A percentile compares a stretch with the other conserved stretches of the same genome.
Evolutionary conservation across 176 grass and related monocot genomes (phyloP).

Genomic region (Carex parvula): DNA sequence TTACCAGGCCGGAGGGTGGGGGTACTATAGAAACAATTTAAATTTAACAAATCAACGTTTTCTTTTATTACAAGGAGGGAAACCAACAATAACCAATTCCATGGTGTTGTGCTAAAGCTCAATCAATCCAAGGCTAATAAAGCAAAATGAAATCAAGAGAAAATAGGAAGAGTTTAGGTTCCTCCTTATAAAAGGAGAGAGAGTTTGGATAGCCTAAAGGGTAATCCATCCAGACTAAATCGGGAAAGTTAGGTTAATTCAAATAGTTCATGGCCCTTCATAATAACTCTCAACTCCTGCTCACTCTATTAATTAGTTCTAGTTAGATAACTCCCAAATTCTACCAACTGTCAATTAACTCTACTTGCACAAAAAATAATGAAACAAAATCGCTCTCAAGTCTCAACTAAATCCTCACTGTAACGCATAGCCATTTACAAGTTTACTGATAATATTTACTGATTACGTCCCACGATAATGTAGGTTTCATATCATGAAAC

Average conservation of each 20-base stretch:
- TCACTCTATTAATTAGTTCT: neutral
- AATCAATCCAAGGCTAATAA: neutral
- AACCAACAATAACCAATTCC: neutral
- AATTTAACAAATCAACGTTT: neutral
- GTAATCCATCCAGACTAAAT: too few relatives aligned
- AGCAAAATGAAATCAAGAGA: neutral
- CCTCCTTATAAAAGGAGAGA: neutral
- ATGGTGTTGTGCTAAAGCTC: neutral
- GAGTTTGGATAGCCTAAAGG: neutral
- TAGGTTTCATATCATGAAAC: neutral
- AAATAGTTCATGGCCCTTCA: neutral
- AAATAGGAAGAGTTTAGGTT: neutral
- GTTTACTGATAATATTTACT: neutral
- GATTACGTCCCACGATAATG: neutral
- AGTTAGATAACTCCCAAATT: neutral
- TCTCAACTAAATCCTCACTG: neutral
- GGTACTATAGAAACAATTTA: neutral
- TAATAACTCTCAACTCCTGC: neutral
- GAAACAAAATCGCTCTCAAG: neutral
- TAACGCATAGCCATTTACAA: neutral
- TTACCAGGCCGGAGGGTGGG: neutral
- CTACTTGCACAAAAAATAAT: neutral
- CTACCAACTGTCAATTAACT: neutral
- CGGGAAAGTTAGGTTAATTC: too few relatives aligned
- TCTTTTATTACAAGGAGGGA: neutral